Conservation (phyloP, 2,329 filamentous ascomycete species). For the Colletotrichum horii region DNA sequence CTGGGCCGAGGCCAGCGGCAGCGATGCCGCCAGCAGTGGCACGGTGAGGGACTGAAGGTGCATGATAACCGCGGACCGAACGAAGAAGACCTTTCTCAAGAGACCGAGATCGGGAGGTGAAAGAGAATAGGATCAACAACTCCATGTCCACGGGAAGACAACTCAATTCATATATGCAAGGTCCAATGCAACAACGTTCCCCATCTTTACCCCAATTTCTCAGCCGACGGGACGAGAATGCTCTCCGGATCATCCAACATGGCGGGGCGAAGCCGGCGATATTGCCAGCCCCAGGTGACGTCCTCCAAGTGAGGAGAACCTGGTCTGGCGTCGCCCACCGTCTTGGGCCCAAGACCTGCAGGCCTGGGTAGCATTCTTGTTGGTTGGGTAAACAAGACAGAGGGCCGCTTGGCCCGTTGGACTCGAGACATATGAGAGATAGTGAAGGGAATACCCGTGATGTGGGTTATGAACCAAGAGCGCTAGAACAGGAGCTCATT, state of each 20-base stretch:
- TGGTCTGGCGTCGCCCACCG: not conserved
- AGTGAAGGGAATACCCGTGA: not conserved
- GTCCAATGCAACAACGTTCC: not conserved
- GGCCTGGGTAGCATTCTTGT: not conserved
- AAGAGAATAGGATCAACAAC: not conserved
- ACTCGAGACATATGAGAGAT: not conserved
- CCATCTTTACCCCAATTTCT: slow-evolving; percentile 2
- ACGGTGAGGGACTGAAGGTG: slow-evolving; percentile 23
- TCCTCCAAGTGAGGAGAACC: slow-evolving; percentile 14
- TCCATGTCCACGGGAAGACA: not conserved
- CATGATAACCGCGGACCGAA: slow-evolving; percentile 23
- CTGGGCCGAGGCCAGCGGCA: slow-evolving; percentile 36
- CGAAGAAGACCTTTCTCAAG: not conserved
- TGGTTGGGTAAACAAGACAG: not conserved
- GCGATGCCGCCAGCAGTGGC: slow-evolving; percentile 30
- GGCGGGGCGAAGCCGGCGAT: not conserved
- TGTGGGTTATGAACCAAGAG: not conserved
- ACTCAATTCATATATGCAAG: slow-evolving; percentile 20
- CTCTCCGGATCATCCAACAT: not conserved
- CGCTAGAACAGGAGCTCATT: slow-evolving; percentile 1
- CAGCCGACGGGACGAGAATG: not conserved
- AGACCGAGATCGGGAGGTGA: not conserved
- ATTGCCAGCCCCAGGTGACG: not conserved
- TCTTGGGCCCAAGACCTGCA: slow-evolving; percentile 13
- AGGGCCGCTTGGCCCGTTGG: not conserved